Percentiles rank a stretch among this genome's conserved stretches.
phyloP scores from a whole-genome alignment of 768 basidiomycete species.

The Mycena polygramma region DNA sequence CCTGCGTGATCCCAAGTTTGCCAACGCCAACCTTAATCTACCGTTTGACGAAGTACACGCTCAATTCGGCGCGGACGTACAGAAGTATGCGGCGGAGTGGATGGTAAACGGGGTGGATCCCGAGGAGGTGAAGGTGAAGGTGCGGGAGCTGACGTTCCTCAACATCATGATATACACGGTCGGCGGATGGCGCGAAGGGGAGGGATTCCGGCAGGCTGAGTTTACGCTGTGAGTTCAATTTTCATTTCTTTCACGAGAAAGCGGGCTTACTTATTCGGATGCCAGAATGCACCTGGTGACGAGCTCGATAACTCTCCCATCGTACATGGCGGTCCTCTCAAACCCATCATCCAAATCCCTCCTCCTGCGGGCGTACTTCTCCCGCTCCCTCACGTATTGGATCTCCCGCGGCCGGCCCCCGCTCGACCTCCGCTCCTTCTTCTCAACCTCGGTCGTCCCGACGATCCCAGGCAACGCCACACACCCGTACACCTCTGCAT shows the following conservation, averaged over 20 bases:
- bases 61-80: constrained; percentile 56
- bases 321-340: constrained; percentile 31
- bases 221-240: constrained; percentile 38
- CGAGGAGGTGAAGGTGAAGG: constrained; percentile 62
- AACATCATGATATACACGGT: constrained; percentile 68
- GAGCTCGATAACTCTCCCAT: constrained; percentile 51
- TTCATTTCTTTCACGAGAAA: constrained; percentile 2
- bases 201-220: constrained; percentile 54
- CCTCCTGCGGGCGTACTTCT: constrained; percentile 30
- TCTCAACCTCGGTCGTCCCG: constrained; percentile 31
- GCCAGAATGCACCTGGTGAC: constrained; percentile 78
- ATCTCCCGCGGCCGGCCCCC: constrained; percentile 28
- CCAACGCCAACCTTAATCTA: constrained; percentile 33
- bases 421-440: constrained; percentile 25
- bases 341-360: constrained; percentile 29
- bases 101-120: constrained; percentile 50
- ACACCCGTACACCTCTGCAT: constrained; percentile 27
- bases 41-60: constrained; percentile 50
- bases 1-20: constrained; percentile 61
- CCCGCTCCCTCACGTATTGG: constrained; percentile 26
- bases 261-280: neutral
- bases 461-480: constrained; percentile 35
- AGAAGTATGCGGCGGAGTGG: constrained; percentile 60
- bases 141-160: constrained; percentile 74
- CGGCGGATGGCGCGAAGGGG: constrained; percentile 60